These are phyloP conservation scores for Orychophragmus violaceus DNA, from an alignment of 345 rosid species.

Conservation along the genomic window DNA sequence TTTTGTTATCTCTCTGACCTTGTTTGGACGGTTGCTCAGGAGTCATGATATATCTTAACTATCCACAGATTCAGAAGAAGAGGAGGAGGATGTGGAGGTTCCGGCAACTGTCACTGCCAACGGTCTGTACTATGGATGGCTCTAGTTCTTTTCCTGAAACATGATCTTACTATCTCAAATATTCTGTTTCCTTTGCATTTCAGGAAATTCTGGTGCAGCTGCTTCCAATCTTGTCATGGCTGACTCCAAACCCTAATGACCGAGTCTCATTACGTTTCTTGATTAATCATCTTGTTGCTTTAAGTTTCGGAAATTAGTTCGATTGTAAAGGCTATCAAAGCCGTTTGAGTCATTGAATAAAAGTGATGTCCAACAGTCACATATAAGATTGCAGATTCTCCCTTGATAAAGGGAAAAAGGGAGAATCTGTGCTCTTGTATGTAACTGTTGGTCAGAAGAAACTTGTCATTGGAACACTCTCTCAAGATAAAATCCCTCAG, in stretches of 20 bases:
- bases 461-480: not conserved
- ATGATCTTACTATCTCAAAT: not conserved
- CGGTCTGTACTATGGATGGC: not conserved
- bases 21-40: not conserved
- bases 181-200: not conserved
- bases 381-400: too few species aligned
- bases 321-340: too few species aligned
- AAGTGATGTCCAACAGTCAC: too few species aligned
- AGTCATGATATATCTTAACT: not conserved
- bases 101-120: not conserved
- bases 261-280: too few species aligned
- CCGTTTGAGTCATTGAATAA: too few species aligned
- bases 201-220: slow-evolving; percentile 17
- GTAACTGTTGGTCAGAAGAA: not conserved
- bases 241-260: slow-evolving; percentile 30
- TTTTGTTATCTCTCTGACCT: not conserved
- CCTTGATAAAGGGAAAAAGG: not conserved
- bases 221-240: slow-evolving; percentile 34
- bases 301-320: too few species aligned
- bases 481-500: not conserved
- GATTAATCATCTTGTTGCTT: too few species aligned
- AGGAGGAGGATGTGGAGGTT: slow-evolving; percentile 35
- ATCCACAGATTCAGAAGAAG: slow-evolving; percentile 31
- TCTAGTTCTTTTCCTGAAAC: not conserved
- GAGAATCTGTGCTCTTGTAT: not conserved